Evolutionary conservation across 352 stramenopile species (phyloP), one percentile per base, ranked within the genome.

Genomic region (Phytopythium oedochilum): DNA sequence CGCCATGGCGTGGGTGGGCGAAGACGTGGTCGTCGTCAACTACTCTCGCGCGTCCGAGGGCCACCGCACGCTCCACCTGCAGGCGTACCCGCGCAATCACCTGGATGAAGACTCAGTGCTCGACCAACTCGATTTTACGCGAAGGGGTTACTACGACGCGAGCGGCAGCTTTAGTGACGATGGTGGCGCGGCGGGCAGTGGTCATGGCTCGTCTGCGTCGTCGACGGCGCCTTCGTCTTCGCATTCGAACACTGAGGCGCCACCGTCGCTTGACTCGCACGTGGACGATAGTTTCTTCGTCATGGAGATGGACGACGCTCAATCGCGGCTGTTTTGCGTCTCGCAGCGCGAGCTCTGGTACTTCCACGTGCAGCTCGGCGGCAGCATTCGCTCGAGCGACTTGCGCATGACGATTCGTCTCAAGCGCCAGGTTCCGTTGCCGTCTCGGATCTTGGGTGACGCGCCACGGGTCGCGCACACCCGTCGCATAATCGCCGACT

Each of bases 51-150:
- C 74, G 28, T 76, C 67, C 29, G 80, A 94, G 38, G 53, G 73
- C 5, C 78, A 92, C 55, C 50, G 66, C 26, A 59, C 57, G 1
- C 53, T 92, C 18, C 77, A 92, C 51, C 55, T 94, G 8, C 69
- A 82, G 40, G 78, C 73, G 23, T 94, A 88, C 32, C 80, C 82
- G 17, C 71, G 85, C 12, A 85, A 94, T 62, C 80, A 90, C 56
- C 60, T 94, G 46, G 82, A 91, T 40, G 74, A 83, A 14, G 68
- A 85, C 26, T 86, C 78, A 10, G 59, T 86, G 10, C 58, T 89
- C 26, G 67, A 76, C 5, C 53, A 68, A 36, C 55, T 92, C 3
- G 54, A 73, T 38, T 87, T 83, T 25, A 55, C 67, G 2, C 70
- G 63, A 28, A 63, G 67, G 48, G 59, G 53, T 20, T 52, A 58